Percentiles rank a stretch among this genome's conserved stretches.
Conservation (phyloP, 31 red algal genomes). For the Odonthalia washingtoniensis region DNA sequence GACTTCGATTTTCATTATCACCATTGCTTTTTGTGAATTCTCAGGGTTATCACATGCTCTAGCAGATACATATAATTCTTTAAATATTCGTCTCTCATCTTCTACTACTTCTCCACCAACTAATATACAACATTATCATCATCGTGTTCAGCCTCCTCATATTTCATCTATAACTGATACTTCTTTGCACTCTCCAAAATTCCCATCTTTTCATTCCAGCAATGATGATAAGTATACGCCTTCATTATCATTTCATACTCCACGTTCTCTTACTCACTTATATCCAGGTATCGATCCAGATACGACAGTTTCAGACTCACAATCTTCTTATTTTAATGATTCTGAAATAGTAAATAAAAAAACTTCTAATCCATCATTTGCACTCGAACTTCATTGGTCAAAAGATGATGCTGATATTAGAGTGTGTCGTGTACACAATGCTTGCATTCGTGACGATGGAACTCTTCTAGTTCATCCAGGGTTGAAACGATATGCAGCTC, state of each 20-base stretch:
- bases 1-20: slow-evolving; percentile 64
- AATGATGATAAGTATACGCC: background rate
- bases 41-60: slow-evolving; percentile 51
- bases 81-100: background rate
- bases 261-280: background rate
- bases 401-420: slow-evolving; percentile 52
- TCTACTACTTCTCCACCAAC: background rate
- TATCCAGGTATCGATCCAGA: slow-evolving; percentile 14
- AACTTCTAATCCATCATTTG: slow-evolving; percentile 35
- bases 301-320: background rate
- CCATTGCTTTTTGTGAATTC: slow-evolving; percentile 65
- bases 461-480: slow-evolving; percentile 58
- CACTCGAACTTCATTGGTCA: slow-evolving; percentile 62
- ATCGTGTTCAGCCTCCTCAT: background rate
- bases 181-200: background rate
- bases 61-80: slow-evolving; percentile 43
- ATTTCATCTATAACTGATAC: background rate
- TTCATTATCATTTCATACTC: background rate
- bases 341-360: too few relatives aligned
- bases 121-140: background rate
- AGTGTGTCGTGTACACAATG: slow-evolving; percentile 70
- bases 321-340: too few relatives aligned
- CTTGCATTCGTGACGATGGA: slow-evolving; percentile 53
- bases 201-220: too few relatives aligned
- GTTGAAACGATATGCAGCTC: slow-evolving; percentile 61